Conservation (phyloP, 768 basidiomycete species). For the Panus rudis region DNA sequence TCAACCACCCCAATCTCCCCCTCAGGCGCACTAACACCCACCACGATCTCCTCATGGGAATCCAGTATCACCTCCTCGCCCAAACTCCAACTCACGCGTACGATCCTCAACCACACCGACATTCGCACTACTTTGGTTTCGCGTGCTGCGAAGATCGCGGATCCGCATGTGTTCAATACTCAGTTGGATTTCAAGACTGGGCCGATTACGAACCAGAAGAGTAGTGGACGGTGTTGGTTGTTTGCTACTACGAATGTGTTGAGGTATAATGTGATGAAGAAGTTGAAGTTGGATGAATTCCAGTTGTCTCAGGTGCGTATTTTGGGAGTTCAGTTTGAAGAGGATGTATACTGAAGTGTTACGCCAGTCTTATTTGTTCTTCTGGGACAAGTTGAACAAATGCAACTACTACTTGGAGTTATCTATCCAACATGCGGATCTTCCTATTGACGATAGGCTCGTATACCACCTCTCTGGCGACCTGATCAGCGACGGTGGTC, state of each 20-base stretch:
- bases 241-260: constrained; percentile 89
- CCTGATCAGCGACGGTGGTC: constrained; percentile 87
- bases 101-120: constrained; percentile 64
- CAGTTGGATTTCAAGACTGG: constrained; percentile 73
- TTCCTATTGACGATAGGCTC: constrained; percentile 79
- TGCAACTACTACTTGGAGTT: constrained; percentile 89
- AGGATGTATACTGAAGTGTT: not conserved
- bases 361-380: constrained; percentile 83
- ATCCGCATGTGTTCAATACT: constrained; percentile 79
- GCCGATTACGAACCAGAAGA: constrained; percentile 83
- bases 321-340: not conserved
- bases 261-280: constrained; percentile 79
- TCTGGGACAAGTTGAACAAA: constrained; percentile 96
- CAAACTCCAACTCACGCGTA: constrained; percentile 68
- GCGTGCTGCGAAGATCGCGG: constrained; percentile 52
- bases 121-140: constrained; percentile 57
- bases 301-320: constrained; percentile 77
- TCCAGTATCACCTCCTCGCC: constrained; percentile 41
- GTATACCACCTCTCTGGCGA: constrained; percentile 67
- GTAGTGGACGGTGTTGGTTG: constrained; percentile 90
- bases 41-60: constrained; percentile 67
- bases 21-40: constrained; percentile 54
- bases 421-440: constrained; percentile 72
- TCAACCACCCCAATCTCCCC: constrained; percentile 34
- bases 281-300: constrained; percentile 80